These are phyloP conservation scores for Plasmodium coatneyi DNA, from an alignment of 169 alveolate species.

Conservation along the genomic window DNA sequence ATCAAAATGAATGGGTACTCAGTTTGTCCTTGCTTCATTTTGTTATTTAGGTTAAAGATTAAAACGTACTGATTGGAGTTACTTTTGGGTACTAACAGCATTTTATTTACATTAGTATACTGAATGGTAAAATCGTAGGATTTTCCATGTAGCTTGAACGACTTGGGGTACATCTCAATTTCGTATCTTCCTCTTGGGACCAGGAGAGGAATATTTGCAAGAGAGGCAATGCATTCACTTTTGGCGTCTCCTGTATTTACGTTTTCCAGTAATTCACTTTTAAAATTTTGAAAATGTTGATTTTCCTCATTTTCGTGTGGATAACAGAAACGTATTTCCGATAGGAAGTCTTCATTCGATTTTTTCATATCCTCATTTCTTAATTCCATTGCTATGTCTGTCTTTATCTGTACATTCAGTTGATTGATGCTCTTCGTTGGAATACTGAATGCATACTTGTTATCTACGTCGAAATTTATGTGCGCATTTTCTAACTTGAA, in stretches of 20 bases:
- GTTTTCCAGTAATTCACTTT: conserved; percentile 86
- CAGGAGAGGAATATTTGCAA: conserved; percentile 93
- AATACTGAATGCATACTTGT: conserved; percentile 84
- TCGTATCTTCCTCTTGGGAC: conserved; percentile 98
- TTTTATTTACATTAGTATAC: conserved; percentile 92
- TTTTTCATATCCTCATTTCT: conserved; percentile 70
- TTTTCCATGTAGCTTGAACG: conserved; percentile 96
- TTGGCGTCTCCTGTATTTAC: conserved; percentile 93
- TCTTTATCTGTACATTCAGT: conserved; percentile 88
- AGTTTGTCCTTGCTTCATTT: conserved; percentile 97
- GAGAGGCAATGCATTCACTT: conserved; percentile 92
- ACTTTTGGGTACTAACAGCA: conserved; percentile 96
- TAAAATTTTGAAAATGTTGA: conserved; percentile 53
- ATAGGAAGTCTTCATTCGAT: conserved; percentile 36
- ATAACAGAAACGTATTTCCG: conserved; percentile 75
- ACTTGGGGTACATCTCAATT: conserved; percentile 91
- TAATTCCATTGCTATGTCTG: conserved; percentile 90
- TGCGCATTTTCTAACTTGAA: conserved; percentile 84
- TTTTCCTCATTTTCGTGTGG: conserved; percentile 74
- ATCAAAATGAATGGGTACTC: conserved; percentile 95
- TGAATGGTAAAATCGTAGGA: conserved; percentile 95
- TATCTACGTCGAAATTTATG: conserved; percentile 82
- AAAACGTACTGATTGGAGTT: conserved; percentile 94
- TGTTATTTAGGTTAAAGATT: conserved; percentile 92
- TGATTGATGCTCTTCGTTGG: conserved; percentile 87